Evolutionary conservation across 345 rosid species (phyloP).

Genomic region (Hibiscus syriacus): DNA sequence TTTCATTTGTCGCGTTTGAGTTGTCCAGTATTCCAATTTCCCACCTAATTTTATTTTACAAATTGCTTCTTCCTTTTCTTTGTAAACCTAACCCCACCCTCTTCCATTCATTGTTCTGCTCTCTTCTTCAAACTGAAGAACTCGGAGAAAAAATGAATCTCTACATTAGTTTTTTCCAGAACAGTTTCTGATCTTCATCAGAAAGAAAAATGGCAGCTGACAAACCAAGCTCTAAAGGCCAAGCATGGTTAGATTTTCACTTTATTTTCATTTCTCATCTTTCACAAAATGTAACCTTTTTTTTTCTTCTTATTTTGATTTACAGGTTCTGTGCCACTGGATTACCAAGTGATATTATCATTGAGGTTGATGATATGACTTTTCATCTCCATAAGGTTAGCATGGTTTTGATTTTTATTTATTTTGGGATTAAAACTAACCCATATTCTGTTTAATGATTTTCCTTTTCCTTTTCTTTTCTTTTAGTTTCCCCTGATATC

Average conservation of each 20-base stretch:
- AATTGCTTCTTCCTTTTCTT: not conserved
- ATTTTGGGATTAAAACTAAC: not conserved
- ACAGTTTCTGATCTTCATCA: not conserved
- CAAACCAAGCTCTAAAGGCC: conserved; percentile 63
- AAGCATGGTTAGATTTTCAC: conserved; percentile 64
- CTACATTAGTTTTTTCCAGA: conserved; percentile 21
- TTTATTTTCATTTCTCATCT: not conserved
- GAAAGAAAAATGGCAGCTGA: conserved; percentile 46
- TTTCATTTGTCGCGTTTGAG: too few species aligned
- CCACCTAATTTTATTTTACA: not conserved
- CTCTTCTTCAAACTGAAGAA: not conserved
- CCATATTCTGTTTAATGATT: not conserved
- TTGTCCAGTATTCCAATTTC: not conserved
- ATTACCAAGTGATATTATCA: conserved; percentile 79
- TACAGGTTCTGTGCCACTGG: conserved; percentile 91
- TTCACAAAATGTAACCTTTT: not conserved
- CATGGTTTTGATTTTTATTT: not conserved
- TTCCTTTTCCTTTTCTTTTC: not conserved
- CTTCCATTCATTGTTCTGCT: not conserved
- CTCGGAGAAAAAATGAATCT: too few species aligned
- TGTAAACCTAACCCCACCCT: not conserved
- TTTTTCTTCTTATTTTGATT: not conserved
- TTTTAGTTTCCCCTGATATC: conserved; percentile 93
- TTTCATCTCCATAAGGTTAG: conserved; percentile 93
- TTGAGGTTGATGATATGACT: conserved; percentile 80